phyloP scores from a whole-genome alignment of 202 grass and related monocot genomes.

The Dendrocalamus latiflorus region DNA sequence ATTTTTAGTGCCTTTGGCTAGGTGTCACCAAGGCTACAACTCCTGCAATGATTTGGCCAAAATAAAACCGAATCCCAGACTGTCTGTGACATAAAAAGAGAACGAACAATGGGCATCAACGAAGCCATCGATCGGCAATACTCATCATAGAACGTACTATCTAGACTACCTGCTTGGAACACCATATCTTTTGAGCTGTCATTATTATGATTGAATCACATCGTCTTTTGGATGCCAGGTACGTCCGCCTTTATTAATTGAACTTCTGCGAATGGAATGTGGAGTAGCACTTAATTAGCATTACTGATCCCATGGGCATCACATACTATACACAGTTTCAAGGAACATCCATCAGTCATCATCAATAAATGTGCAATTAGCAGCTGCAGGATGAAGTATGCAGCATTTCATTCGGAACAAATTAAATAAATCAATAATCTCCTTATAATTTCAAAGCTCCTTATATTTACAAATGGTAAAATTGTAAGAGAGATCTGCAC shows the following conservation, averaged over 20 bases:
- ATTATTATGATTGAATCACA: neutral
- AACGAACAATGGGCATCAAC: neutral
- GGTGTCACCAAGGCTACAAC: neutral
- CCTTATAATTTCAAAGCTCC: neutral
- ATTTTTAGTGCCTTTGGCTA: neutral
- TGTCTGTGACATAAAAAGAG: neutral
- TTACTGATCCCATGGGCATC: neutral
- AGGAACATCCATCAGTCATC: neutral
- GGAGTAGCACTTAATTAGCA: neutral
- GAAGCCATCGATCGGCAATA: neutral
- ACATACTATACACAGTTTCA: neutral
- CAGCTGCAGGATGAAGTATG: neutral
- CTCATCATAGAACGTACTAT: neutral
- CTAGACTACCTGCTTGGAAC: neutral
- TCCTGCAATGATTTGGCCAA: neutral
- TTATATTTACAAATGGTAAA: neutral
- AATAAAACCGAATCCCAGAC: neutral
- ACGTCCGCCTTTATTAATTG: neutral
- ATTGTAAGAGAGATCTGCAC: neutral
- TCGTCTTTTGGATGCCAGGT: neutral
- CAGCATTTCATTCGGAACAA: neutral
- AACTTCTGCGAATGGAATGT: neutral
- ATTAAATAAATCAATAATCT: neutral
- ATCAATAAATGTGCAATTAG: no score
- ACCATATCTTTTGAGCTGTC: conserved; percentile 8